Base-by-base conservation (phyloP, 169 alveolate genomes). In the Cryptosporidium felis region DNA sequence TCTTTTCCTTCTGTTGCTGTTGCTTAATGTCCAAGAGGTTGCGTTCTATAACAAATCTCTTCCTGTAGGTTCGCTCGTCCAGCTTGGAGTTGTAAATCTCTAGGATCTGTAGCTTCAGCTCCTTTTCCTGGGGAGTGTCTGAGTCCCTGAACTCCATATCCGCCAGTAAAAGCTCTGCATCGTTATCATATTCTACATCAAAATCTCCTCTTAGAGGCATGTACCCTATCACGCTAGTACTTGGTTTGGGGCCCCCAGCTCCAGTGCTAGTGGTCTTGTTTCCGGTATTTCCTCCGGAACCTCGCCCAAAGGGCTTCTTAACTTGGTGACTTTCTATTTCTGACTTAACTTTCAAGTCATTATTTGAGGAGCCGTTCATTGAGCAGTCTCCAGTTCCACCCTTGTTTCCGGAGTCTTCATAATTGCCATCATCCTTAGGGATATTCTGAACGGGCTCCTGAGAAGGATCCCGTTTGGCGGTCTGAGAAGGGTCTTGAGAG, bases 171-270 rank as follows among this genome's bases (percentile, higher is more conserved):
- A 96, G 90, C 88, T 98, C 99, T 18, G 99, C 99, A 92, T 98
- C 99, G 92, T 96, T 95, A 88, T 97, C 99, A 90, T 95, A 98
- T 80, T 98, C 99, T 12, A 95, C 93, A 81, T 98, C 99, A 89
- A 98, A 98, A 85, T 98, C 99, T 5, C 99, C 98, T 88, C 99
- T 93, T 74, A 95, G 89, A 21, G 99, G 99, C 85, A 74, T 74
- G 26, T 74, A 74, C 6, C 85, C 85, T 14, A 74, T 58, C 3
- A 74, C 85, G 16, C 66, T 74, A 12, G 85, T 74, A 74, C 67
- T 74, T 23, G 85, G 85, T 28, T 74, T 74, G 5, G 85, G 41
- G 32, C 56, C 44, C 12, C 1, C 28, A 51, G 9, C 42, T 28
- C 60, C 44, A 5, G 34, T 38, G 18, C 30, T 74, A 4, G 46